Conservation (phyloP, 225 moss, liverwort and hornwort species). For the Pleurozium schreberi region DNA sequence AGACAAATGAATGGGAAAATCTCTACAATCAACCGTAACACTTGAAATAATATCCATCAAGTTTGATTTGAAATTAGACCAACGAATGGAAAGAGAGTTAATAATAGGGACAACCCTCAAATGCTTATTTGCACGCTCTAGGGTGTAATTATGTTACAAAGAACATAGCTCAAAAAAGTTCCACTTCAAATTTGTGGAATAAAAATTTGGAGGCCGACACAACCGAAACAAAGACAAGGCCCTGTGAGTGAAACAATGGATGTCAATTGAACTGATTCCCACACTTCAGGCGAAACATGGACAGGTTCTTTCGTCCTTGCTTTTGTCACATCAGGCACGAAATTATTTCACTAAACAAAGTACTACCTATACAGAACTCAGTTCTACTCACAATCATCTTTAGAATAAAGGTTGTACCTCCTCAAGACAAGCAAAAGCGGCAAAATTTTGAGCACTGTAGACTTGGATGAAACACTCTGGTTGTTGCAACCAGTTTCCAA, state of each 20-base stretch:
- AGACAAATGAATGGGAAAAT: no score
- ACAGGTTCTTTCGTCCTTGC: neutral
- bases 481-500: neutral
- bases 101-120: neutral
- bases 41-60: neutral
- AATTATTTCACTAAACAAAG: neutral
- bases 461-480: neutral
- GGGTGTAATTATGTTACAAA: neutral
- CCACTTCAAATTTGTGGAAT: neutral
- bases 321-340: neutral
- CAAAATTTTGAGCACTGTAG: neutral
- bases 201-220: no score
- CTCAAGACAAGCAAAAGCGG: neutral
- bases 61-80: neutral
- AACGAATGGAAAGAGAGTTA: neutral
- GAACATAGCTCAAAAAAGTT: neutral
- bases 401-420: neutral
- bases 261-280: neutral
- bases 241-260: neutral
- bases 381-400: neutral
- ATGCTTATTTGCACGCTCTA: neutral
- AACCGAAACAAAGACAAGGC: neutral
- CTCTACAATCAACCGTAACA: no score
- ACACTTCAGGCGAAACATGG: neutral
- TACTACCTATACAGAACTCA: neutral